Percentiles rank a stretch among this genome's conserved stretches.
These are phyloP conservation scores for Stagonosporopsis chrysanthemi DNA, from an alignment of 2,329 filamentous ascomycete genomes.

Conservation along the genomic window DNA sequence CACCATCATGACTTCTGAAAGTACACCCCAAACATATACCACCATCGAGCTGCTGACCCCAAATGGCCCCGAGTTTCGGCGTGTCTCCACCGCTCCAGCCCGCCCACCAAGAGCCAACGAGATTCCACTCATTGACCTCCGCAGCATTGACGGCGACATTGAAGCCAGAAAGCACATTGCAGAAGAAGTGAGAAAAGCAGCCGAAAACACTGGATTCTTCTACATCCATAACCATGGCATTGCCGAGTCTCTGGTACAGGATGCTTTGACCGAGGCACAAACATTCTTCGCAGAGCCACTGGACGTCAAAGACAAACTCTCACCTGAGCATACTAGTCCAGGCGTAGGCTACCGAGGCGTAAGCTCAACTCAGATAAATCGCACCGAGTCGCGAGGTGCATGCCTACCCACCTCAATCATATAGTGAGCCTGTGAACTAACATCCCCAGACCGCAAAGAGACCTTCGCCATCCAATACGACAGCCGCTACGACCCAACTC, in stretches of 20 bases:
- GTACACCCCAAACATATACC: background rate
- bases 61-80: conserved; percentile 5
- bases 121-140: conserved; percentile 47
- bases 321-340: background rate
- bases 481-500: background rate
- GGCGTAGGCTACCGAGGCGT: conserved; percentile 3
- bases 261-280: conserved; percentile 13
- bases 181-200: conserved; percentile 23
- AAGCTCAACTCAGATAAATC: conserved; percentile 4
- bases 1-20: background rate
- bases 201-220: conserved; percentile 22
- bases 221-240: conserved; percentile 38
- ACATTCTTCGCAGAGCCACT: conserved; percentile 3
- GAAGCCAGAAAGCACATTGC: conserved; percentile 51
- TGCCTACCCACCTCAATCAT: background rate
- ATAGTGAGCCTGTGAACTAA: background rate
- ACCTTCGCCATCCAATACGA: conserved; percentile 10
- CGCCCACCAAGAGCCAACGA: conserved; percentile 34
- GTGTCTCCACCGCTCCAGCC: conserved; percentile 6
- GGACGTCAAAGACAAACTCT: background rate
- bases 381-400: conserved; percentile 2
- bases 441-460: conserved; percentile 4
- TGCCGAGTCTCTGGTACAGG: conserved; percentile 21
- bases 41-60: conserved; percentile 6
- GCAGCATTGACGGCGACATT: conserved; percentile 47